Percentiles rank a stretch among this genome's conserved stretches.
Conservation (phyloP, 805 yeast species). For the Saccharomycopsis javanensis region DNA sequence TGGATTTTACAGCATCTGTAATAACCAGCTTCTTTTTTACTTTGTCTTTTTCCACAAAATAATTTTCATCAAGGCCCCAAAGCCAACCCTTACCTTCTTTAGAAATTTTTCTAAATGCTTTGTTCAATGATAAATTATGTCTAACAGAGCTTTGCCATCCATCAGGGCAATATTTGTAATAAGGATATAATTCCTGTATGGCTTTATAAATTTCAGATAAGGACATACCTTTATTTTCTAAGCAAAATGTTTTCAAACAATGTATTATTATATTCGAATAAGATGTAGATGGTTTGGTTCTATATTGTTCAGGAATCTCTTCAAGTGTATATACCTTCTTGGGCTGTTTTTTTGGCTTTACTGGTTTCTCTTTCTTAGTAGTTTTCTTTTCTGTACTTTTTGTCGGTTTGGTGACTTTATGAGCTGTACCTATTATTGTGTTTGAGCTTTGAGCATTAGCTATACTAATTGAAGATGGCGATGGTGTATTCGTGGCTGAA, state of each 20-base stretch:
- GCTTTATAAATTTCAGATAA: slow-evolving; percentile 78
- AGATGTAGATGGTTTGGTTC: slow-evolving; percentile 75
- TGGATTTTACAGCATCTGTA: slow-evolving; percentile 18
- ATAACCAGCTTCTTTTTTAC: slow-evolving; percentile 43
- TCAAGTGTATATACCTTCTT: slow-evolving; percentile 64
- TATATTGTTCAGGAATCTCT: slow-evolving; percentile 81
- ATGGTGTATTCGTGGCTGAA: background rate
- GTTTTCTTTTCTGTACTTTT: background rate
- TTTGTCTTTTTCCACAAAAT: slow-evolving; percentile 71
- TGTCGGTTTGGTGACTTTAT: background rate
- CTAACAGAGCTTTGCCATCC: slow-evolving; percentile 99
- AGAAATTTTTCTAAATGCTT: slow-evolving; percentile 71
- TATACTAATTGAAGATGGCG: background rate
- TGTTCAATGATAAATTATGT: slow-evolving; percentile 85
- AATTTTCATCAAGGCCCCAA: slow-evolving; percentile 87
- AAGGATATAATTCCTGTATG: slow-evolving; percentile 81
- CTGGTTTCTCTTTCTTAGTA: slow-evolving; percentile 33
- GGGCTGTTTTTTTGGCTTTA: slow-evolving; percentile 39
- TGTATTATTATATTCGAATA: slow-evolving; percentile 74
- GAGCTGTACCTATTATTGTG: background rate
- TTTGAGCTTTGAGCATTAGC: background rate
- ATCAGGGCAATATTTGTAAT: slow-evolving; percentile 86
- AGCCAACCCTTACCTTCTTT: slow-evolving; percentile 92
- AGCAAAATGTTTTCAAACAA: slow-evolving; percentile 57
- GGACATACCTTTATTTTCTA: slow-evolving; percentile 51